A percentile compares a stretch with the other conserved stretches of the same genome.
Conservation (phyloP, 306 rosid genomes). For the Fragaria ananassa region DNA sequence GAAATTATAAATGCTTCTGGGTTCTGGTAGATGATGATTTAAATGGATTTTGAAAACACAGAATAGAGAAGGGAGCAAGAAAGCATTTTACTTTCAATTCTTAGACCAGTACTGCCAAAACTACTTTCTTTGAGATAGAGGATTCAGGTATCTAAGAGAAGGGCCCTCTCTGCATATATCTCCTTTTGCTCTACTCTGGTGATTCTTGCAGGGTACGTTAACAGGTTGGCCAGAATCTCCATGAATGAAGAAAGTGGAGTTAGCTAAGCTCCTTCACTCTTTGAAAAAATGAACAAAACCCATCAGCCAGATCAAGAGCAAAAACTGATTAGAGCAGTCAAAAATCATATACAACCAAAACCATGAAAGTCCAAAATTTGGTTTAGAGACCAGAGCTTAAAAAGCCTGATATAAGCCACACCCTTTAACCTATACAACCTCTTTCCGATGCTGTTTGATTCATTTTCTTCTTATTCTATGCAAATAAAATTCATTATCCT, state of each 20-base stretch:
- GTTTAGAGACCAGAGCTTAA: too few relatives aligned
- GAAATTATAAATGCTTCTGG: not conserved
- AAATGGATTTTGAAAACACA: not conserved
- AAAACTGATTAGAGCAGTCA: not conserved
- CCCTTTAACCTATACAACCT: not conserved
- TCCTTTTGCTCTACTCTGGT: not conserved
- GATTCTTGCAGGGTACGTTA: conserved; percentile 7
- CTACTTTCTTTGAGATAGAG: not conserved
- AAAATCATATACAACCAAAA: conserved; percentile 2
- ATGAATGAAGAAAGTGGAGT: not conserved
- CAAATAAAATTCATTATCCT: conserved; percentile 1
- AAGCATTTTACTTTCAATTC: conserved; percentile 2
- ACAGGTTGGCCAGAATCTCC: conserved; percentile 11
- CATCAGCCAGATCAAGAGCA: not conserved
- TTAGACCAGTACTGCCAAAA: conserved; percentile 2
- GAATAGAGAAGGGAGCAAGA: not conserved
- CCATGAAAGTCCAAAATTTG: conserved; percentile 5
- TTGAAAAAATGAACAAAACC: not conserved
- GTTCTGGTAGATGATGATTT: not conserved
- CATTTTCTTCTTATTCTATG: not conserved
- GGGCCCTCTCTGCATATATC: not conserved
- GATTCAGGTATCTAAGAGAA: conserved; percentile 11
- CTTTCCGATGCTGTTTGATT: conserved; percentile 6
- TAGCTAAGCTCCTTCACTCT: not conserved
- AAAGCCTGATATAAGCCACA: not conserved